A percentile compares a stretch with the other conserved stretches of the same genome.
These are phyloP conservation scores for Teratosphaeria zuluensis DNA, from an alignment of 2,329 filamentous ascomycete genomes.

Conservation along the genomic window DNA sequence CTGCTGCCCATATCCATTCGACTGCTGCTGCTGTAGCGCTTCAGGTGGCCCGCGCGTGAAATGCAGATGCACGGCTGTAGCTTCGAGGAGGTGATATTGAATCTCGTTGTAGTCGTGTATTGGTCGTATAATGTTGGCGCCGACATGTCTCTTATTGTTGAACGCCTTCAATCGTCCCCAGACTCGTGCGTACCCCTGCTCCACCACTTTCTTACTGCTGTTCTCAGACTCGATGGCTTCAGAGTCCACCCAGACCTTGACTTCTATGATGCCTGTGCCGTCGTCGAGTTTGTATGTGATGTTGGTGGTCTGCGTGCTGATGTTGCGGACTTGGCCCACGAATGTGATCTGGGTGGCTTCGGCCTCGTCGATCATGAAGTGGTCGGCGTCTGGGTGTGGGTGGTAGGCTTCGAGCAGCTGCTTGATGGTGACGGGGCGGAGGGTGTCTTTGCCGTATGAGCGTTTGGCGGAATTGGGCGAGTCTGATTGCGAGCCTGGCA, in stretches of 20 bases:
- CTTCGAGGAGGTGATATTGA: slow-evolving; percentile 83
- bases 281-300: slow-evolving; percentile 90
- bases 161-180: slow-evolving; percentile 79
- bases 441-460: slow-evolving; percentile 67
- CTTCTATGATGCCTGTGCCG: slow-evolving; percentile 85
- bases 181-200: slow-evolving; percentile 74
- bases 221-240: slow-evolving; percentile 35
- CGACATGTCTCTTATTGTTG: slow-evolving; percentile 72
- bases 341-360: slow-evolving; percentile 67
- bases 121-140: slow-evolving; percentile 69
- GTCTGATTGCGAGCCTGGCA: slow-evolving; percentile 38
- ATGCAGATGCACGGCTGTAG: slow-evolving; percentile 77
- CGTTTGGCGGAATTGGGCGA: slow-evolving; percentile 30
- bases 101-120: slow-evolving; percentile 85
- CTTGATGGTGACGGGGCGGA: slow-evolving; percentile 91
- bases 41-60: slow-evolving; percentile 60
- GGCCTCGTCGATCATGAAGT: slow-evolving; percentile 70
- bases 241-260: slow-evolving; percentile 73
- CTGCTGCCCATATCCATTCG: slow-evolving; percentile 17
- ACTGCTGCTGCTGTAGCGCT: slow-evolving; percentile 29
- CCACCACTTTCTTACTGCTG: slow-evolving; percentile 48
- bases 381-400: slow-evolving; percentile 59
- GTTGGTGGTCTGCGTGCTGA: slow-evolving; percentile 81
- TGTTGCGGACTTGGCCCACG: slow-evolving; percentile 80
- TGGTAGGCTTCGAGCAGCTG: slow-evolving; percentile 79